These are phyloP conservation scores for Crepidotus variabilis DNA, from an alignment of 768 basidiomycete genomes.

Conservation along the genomic window DNA sequence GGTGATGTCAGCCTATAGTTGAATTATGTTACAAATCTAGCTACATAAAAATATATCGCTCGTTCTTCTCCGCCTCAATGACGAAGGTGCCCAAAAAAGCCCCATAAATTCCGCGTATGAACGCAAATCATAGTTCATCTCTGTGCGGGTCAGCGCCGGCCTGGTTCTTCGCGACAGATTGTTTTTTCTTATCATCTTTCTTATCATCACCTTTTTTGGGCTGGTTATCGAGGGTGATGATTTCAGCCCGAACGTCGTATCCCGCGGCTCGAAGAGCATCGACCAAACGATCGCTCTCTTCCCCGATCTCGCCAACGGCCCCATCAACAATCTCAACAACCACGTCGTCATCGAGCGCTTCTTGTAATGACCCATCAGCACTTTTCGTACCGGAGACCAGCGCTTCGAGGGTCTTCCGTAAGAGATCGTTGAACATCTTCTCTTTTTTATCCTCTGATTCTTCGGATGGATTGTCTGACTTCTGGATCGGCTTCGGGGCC, in stretches of 20 bases:
- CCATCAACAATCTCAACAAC: constrained; percentile 47
- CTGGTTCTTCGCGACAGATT: background rate
- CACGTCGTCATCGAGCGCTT: constrained; percentile 27
- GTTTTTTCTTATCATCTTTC: constrained; percentile 26
- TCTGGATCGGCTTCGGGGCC: constrained; percentile 24
- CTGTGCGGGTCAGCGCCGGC: constrained; percentile 12
- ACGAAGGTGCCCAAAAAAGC: background rate
- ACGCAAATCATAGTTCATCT: constrained; percentile 15
- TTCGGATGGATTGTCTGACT: constrained; percentile 14
- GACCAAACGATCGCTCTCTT: constrained; percentile 40
- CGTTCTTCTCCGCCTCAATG: background rate
- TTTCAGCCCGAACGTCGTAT: constrained; percentile 40
- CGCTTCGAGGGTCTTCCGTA: constrained; percentile 37
- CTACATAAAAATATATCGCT: background rate
- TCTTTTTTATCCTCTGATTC: constrained; percentile 18
- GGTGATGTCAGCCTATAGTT: background rate
- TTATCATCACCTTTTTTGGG: constrained; percentile 19
- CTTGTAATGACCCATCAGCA: constrained; percentile 12
- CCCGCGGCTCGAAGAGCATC: constrained; percentile 53
- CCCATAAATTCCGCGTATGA: background rate
- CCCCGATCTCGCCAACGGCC: constrained; percentile 29
- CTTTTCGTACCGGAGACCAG: constrained; percentile 23
- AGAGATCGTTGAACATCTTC: constrained; percentile 27
- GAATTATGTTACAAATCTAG: background rate
- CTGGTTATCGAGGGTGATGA: constrained; percentile 17